Evolutionary conservation across 169 alveolate genomes (phyloP).

Genomic region (Cryptosporidium meleagridis): DNA sequence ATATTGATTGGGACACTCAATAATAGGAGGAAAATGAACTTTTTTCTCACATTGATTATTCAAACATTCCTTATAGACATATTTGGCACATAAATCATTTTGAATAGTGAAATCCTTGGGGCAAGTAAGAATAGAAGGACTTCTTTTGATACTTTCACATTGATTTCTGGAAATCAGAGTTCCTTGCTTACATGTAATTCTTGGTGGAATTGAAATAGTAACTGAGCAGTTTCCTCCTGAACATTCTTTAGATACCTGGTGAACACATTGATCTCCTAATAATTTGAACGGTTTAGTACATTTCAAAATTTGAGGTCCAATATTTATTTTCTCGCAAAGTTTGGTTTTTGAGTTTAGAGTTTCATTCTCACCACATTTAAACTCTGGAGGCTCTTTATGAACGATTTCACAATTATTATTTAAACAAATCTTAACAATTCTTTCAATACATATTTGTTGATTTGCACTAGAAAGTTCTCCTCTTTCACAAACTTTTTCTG

Average conservation of each 20-base stretch:
- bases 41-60: conserved; percentile 65
- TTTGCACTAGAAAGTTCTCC: conserved; percentile 14
- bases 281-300: conserved; percentile 57
- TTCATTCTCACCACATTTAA: conserved; percentile 22
- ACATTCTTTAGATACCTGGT: conserved; percentile 47
- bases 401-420: conserved; percentile 6
- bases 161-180: conserved; percentile 31
- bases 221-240: conserved; percentile 55
- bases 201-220: conserved; percentile 39
- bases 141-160: conserved; percentile 50
- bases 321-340: not conserved
- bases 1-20: conserved; percentile 61
- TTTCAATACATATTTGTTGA: conserved; percentile 31
- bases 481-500: not conserved
- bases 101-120: conserved; percentile 35
- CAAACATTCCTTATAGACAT: conserved; percentile 33
- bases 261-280: conserved; percentile 69
- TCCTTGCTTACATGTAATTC: conserved; percentile 18
- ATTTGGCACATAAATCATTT: conserved; percentile 19
- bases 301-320: conserved; percentile 55
- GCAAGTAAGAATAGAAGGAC: conserved; percentile 31
- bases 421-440: conserved; percentile 4
- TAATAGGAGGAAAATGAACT: conserved; percentile 28
- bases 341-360: conserved; percentile 6
- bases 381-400: conserved; percentile 10